Percentiles rank a stretch among this genome's conserved stretches.
Evolutionary conservation across 2,329 filamentous ascomycete genomes (phyloP).

Genomic region (Aspergillus pseudonomiae): DNA sequence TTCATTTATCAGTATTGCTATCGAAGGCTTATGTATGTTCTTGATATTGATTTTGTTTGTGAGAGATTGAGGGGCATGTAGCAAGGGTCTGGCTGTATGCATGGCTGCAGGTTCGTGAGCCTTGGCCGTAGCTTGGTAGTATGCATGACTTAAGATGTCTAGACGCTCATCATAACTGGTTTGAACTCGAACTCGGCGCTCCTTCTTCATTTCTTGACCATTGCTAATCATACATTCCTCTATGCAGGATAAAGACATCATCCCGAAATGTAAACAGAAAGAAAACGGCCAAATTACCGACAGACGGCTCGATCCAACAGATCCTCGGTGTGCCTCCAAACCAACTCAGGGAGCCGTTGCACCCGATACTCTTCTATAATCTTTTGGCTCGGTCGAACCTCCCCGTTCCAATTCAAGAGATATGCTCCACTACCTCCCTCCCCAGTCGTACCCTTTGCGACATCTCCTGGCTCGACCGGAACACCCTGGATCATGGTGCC

Average conservation of each 20-base stretch:
- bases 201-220: background rate
- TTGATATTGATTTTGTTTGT: background rate
- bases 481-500: background rate
- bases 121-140: background rate
- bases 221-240: background rate
- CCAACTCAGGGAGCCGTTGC: constrained; percentile 6
- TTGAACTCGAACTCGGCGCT: background rate
- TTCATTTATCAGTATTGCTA: background rate
- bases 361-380: constrained; percentile 14
- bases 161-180: background rate
- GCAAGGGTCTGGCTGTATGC: background rate
- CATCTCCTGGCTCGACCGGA: background rate
- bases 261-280: background rate
- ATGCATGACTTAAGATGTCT: background rate
- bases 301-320: background rate
- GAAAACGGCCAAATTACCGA: background rate
- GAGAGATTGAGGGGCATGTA: background rate
- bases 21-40: background rate
- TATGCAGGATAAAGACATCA: background rate
- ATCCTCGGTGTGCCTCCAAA: constrained; percentile 11
- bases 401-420: constrained; percentile 19
- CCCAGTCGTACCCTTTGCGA: constrained; percentile 8
- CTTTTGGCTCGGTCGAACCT: constrained; percentile 6
- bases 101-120: background rate
- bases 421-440: constrained; percentile 15